phyloP scores from a whole-genome alignment of 805 yeast species.

The Danielia oregonensis region DNA sequence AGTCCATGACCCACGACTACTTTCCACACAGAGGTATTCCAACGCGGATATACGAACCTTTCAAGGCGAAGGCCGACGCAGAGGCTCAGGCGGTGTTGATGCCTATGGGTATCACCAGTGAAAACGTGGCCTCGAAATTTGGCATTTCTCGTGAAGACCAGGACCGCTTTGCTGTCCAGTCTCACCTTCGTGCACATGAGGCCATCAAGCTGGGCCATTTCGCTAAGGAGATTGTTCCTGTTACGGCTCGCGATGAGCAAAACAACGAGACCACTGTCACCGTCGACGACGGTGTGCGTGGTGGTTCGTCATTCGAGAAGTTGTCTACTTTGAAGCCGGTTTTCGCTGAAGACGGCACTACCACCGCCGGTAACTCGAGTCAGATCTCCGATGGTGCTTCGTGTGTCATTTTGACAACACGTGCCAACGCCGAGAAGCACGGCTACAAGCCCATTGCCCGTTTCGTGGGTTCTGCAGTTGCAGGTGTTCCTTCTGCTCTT shows the following conservation, averaged over 20 bases:
- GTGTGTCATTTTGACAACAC: conserved; percentile 6
- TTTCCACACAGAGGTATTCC: conserved; percentile 39
- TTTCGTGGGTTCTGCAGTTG: conserved; percentile 7
- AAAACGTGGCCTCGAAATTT: conserved; percentile 22
- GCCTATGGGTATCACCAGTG: conserved; percentile 31
- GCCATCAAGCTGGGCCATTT: conserved; percentile 23
- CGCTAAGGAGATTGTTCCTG: conserved; percentile 18
- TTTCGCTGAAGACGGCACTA: conserved; percentile 13
- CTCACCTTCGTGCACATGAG: conserved; percentile 21
- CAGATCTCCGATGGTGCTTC: conserved; percentile 8
- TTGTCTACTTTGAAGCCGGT: conserved; percentile 29
- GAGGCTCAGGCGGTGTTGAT: conserved; percentile 28
- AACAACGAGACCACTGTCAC: conserved; percentile 6
- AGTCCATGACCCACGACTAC: conserved; percentile 39
- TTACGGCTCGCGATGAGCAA: conserved; percentile 13
- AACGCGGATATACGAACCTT: conserved; percentile 21
- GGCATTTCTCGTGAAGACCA: conserved; percentile 23
- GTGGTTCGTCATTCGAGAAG: conserved; percentile 21
- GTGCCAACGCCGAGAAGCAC: conserved; percentile 5
- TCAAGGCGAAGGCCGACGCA: conserved; percentile 12
- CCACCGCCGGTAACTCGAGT: conserved; percentile 7
- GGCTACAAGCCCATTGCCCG: conserved; percentile 7
- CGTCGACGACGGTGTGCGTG: conserved; percentile 31
- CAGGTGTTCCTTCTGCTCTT: conserved; percentile 7
- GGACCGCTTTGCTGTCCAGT: conserved; percentile 22